Conservation (phyloP, 1,139 yeast genomes). For the Magnusiomyces suaveolens region DNA sequence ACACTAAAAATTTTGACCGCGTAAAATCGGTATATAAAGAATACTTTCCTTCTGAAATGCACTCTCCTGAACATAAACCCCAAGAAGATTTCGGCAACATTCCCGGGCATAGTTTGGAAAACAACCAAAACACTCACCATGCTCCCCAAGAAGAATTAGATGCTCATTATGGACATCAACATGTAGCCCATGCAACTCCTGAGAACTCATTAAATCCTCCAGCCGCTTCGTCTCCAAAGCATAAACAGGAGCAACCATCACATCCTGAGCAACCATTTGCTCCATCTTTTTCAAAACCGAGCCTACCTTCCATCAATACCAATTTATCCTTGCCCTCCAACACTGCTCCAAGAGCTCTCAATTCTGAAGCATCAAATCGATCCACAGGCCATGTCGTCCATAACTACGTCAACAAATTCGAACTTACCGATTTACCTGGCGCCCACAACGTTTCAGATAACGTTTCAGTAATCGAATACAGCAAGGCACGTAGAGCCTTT, state of each 20-base stretch:
- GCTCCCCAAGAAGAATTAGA: no score
- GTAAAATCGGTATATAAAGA: conserved; percentile 28
- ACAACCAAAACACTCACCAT: no score
- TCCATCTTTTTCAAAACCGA: neutral
- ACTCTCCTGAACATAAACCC: conserved; percentile 7
- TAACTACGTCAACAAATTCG: conserved; percentile 3
- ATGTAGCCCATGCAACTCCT: no score
- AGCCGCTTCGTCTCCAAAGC: no score
- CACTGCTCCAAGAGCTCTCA: neutral
- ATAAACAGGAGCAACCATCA: no score
- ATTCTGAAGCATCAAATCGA: conserved; percentile 10
- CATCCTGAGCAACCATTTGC: neutral
- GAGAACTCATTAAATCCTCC: no score
- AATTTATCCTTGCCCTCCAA: neutral
- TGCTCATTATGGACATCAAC: no score
- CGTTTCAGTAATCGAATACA: conserved; percentile 25
- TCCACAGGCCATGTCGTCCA: conserved; percentile 15
- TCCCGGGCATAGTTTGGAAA: no score
- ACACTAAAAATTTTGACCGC: conserved; percentile 23
- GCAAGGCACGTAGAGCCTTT: conserved; percentile 24
- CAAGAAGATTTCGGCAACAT: neutral
- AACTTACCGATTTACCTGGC: conserved; percentile 25
- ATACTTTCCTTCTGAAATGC: conserved; percentile 22
- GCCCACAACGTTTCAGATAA: conserved; percentile 29
- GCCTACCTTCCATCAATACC: neutral